Base-by-base conservation (phyloP, 257 asterid genomes). In the Nemophila menziesii region DNA sequence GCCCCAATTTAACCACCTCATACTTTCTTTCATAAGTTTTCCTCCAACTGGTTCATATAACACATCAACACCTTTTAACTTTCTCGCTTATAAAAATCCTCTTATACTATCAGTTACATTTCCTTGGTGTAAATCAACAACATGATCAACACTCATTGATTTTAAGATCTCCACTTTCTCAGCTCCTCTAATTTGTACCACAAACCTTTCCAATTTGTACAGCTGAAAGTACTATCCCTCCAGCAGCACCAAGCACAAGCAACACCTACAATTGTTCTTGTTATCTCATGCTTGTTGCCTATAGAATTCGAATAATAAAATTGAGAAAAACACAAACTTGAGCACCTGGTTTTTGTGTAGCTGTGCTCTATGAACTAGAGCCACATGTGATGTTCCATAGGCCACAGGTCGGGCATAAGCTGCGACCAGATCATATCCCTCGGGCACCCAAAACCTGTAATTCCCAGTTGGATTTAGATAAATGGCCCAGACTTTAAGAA, bases 11-110 rank as follows among this genome's bases (percentile, higher is more conserved):
- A 89, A 63, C 64, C 84, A 54, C 65, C 69, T 84, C 73, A 84
- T 48, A 43, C 71, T 48, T 36, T 84, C 94, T 58, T 89, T 89
- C 6, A 79, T 76, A 34, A 84, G 80, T 74, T 76, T 80, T 22
- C 98, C 98, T 6, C 98, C 98, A 10, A 89, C 98, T 6, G 98
- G 98, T 68, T 89, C 98, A 34, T 84, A 89, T 62, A 89, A 54
- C 50, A 89, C 96, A 60, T 89, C 98, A 16, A 84, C 81, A 43
- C 96, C 98, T 71, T 65, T 81, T 33, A 89, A 76, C 60, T 80
- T 89, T 66, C 73, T 67, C 5, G 68, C 61, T 68, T 74, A 76
- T 5, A 89, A 58, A 59, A 80, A 89, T 10, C 77, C 86, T 71
- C 69, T 78, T 15, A 81, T 77, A 20, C 90, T 81, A 57, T 81